Conservation (phyloP, 202 grass and related monocot genomes). For the Miscanthus sacchariflorus region DNA sequence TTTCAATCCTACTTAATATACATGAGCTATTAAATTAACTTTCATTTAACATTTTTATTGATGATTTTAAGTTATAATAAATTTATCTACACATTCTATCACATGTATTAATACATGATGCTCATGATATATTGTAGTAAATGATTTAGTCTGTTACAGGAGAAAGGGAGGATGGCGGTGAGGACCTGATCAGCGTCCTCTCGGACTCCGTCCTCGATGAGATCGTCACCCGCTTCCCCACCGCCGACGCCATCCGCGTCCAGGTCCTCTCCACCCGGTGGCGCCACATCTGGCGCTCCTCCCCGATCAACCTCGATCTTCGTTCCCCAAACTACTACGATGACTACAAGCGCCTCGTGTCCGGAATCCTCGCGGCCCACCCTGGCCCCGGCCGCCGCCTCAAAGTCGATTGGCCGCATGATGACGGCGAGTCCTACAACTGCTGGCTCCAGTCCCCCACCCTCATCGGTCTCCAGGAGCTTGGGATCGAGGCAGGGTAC, state of each 20-base stretch:
- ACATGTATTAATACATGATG: no score
- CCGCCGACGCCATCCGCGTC: not conserved
- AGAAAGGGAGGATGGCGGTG: not conserved
- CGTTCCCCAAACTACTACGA: not conserved
- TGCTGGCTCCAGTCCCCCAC: not conserved
- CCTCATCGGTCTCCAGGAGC: not conserved
- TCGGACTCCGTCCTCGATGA: not conserved
- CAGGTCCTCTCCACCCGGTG: conserved; percentile 8
- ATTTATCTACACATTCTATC: no score
- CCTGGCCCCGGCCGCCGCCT: not conserved
- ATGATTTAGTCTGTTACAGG: no score
- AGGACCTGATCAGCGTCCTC: not conserved
- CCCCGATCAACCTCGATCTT: not conserved
- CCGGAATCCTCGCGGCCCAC: not conserved
- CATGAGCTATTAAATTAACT: no score
- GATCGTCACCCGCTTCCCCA: not conserved
- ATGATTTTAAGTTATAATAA: no score
- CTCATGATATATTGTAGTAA: no score
- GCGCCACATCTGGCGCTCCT: not conserved
- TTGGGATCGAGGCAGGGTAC: not conserved
- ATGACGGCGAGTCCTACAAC: not conserved
- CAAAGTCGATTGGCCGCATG: not conserved
- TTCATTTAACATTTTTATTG: no score
- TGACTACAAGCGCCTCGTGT: not conserved
- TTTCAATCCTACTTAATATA: no score